Percentiles rank a stretch among this genome's conserved stretches.
phyloP scores from a whole-genome alignment of 495 filamentous ascomycete species.

The Talaromyces wortmannii region DNA sequence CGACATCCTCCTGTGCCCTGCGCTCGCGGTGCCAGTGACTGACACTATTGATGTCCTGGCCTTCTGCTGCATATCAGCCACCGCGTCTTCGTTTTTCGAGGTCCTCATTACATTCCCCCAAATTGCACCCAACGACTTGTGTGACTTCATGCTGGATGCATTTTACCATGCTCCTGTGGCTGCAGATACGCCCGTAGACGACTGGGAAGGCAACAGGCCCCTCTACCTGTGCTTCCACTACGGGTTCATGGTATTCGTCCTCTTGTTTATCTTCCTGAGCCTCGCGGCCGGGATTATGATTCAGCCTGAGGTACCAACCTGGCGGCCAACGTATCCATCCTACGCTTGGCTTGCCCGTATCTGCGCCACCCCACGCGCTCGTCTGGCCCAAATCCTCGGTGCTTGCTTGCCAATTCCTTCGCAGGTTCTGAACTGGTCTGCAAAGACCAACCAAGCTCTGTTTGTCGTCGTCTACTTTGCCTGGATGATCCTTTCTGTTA shows the following conservation, averaged over 20 bases:
- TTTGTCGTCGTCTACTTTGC: too few species aligned
- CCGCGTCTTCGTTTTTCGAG: not conserved
- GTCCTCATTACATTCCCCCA: not conserved
- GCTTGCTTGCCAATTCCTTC: too few species aligned
- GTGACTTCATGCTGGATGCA: not conserved
- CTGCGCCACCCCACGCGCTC: too few species aligned
- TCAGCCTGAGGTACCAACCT: not conserved
- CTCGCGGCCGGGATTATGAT: not conserved
- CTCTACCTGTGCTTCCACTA: not conserved
- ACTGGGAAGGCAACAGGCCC: not conserved
- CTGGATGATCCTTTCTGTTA: too few species aligned
- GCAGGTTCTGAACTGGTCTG: too few species aligned
- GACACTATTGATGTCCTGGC: not conserved
- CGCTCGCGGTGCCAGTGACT: not conserved
- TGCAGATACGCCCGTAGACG: not conserved
- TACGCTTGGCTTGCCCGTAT: not conserved
- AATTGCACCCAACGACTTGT: not conserved
- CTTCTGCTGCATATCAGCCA: not conserved
- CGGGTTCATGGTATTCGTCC: not conserved
- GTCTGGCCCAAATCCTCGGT: too few species aligned
- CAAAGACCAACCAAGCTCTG: too few species aligned
- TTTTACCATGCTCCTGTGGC: not conserved
- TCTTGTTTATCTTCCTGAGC: not conserved
- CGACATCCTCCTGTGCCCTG: not conserved
- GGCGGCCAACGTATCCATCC: not conserved